Conservation (phyloP, 805 yeast species). For the Candida namnaoensis region DNA sequence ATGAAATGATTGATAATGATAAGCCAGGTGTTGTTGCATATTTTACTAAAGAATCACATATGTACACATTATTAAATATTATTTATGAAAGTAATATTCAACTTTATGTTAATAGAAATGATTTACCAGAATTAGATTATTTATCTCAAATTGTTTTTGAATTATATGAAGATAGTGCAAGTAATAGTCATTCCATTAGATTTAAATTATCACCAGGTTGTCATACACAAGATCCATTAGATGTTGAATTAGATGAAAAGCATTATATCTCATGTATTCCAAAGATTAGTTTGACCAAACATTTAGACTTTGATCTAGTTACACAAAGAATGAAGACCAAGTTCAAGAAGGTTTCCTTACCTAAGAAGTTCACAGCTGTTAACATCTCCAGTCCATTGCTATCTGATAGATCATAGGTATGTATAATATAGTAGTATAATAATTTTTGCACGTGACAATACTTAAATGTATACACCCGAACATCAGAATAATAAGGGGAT, state of each 20-base stretch:
- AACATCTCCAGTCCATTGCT: constrained; percentile 63
- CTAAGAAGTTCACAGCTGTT: constrained; percentile 86
- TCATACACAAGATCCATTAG: constrained; percentile 95
- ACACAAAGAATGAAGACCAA: constrained; percentile 72
- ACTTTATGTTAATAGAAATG: constrained; percentile 91
- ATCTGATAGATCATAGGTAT: too few relatives aligned
- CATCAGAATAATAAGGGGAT: too few relatives aligned
- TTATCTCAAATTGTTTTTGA: constrained; percentile 92
- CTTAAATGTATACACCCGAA: too few relatives aligned
- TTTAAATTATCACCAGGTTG: constrained; percentile 96
- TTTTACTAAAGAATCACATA: constrained; percentile 95
- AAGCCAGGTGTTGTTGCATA: constrained; percentile 82
- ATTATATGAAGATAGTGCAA: constrained; percentile 72
- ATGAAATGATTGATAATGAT: constrained; percentile 68
- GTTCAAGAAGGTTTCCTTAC: constrained; percentile 81
- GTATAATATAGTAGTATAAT: too few relatives aligned
- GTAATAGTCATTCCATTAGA: constrained; percentile 83
- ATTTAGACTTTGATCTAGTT: constrained; percentile 85
- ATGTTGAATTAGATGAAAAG: constrained; percentile 90
- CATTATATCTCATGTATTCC: constrained; percentile 97
- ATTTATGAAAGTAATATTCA: constrained; percentile 89
- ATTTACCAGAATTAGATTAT: constrained; percentile 93
- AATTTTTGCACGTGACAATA: too few relatives aligned
- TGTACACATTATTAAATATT: constrained; percentile 85
- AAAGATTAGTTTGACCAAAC: constrained; percentile 81